Conservation (phyloP, 306 rosid genomes). For the Cicer pinnatifidum region DNA sequence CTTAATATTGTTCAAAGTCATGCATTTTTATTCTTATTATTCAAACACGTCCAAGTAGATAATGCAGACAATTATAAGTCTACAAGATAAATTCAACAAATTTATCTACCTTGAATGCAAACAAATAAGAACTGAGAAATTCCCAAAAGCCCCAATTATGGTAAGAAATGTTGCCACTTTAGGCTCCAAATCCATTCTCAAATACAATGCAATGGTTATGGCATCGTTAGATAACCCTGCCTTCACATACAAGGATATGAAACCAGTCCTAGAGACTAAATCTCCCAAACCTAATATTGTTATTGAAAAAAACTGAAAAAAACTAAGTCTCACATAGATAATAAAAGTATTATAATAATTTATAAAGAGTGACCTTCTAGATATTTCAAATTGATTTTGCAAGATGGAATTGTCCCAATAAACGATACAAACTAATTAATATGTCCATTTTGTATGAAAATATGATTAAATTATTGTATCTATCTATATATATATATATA, state of each 20-base stretch:
- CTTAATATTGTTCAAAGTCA: slow-evolving; percentile 9
- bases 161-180: slow-evolving; percentile 63
- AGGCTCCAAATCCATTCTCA: slow-evolving; percentile 61
- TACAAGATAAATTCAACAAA: slow-evolving; percentile 18
- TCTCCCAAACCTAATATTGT: slow-evolving; percentile 44
- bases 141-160: slow-evolving; percentile 64
- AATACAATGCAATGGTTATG: slow-evolving; percentile 45
- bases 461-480: too few relatives aligned
- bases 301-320: too few relatives aligned
- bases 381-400: too few relatives aligned
- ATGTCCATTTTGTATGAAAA: too few relatives aligned
- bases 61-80: slow-evolving; percentile 17
- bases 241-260: slow-evolving; percentile 65
- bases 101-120: slow-evolving; percentile 1
- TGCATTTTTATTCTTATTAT: slow-evolving; percentile 27
- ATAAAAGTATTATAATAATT: too few relatives aligned
- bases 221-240: slow-evolving; percentile 56
- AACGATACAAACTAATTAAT: too few relatives aligned
- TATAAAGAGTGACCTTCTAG: too few relatives aligned
- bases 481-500: too few relatives aligned
- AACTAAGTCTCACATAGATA: too few relatives aligned
- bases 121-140: neutral
- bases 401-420: too few relatives aligned
- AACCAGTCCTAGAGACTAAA: slow-evolving; percentile 76
- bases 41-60: slow-evolving; percentile 13